Evolutionary conservation across 192 early-diverging fungal genomes (phyloP).

Genomic region (Backusella psychrophila): DNA sequence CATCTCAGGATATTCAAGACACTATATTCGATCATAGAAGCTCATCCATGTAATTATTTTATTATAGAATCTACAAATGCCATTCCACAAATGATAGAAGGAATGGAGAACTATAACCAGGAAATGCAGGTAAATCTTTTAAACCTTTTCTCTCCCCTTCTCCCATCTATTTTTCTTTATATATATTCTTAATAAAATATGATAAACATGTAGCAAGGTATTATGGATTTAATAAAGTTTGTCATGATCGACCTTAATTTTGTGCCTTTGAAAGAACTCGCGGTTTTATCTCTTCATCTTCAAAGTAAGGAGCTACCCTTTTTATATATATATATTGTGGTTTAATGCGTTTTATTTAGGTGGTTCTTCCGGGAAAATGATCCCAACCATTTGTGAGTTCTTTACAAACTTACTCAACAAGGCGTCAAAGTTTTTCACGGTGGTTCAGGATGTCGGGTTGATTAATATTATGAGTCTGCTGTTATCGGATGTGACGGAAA

Average conservation of each 20-base stretch:
- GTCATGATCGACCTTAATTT: slow-evolving; percentile 59
- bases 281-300: slow-evolving; percentile 51
- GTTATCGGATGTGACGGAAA: slow-evolving; percentile 47
- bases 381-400: slow-evolving; percentile 43
- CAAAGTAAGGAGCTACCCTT: slow-evolving; percentile 33
- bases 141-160: background rate
- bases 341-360: slow-evolving; percentile 23
- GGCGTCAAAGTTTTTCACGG: slow-evolving; percentile 47
- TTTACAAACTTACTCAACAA: slow-evolving; percentile 42
- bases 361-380: slow-evolving; percentile 45
- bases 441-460: slow-evolving; percentile 58
- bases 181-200: background rate
- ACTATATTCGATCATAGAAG: slow-evolving; percentile 39
- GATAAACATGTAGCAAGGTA: slow-evolving; percentile 33
- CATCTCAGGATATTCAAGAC: slow-evolving; percentile 30
- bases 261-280: slow-evolving; percentile 58
- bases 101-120: slow-evolving; percentile 43
- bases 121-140: slow-evolving; percentile 41
- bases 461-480: slow-evolving; percentile 55
- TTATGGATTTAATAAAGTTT: slow-evolving; percentile 54
- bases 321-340: background rate
- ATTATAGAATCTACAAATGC: slow-evolving; percentile 45
- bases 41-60: slow-evolving; percentile 61
- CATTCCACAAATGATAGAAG: slow-evolving; percentile 51
- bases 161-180: background rate